Percentiles rank a stretch among this genome's conserved stretches.
Conservation (phyloP, 805 yeast species). For the Jamesozyma piceae region DNA sequence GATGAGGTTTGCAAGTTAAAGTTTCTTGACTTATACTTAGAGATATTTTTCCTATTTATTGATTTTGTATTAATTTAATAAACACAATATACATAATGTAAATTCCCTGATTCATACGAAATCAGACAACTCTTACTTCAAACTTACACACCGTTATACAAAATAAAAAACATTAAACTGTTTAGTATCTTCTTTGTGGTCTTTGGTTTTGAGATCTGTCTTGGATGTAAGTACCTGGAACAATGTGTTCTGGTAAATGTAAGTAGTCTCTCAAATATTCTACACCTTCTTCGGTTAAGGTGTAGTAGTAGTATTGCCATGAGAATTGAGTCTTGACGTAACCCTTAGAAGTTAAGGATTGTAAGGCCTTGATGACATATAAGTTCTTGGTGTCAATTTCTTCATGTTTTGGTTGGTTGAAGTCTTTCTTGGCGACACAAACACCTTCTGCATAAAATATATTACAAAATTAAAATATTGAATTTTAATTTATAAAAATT, state of each 20-base stretch:
- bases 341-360: constrained; percentile 97
- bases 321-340: constrained; percentile 99
- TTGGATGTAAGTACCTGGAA: constrained; percentile 96
- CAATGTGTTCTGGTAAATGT: constrained; percentile 96
- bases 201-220: constrained; percentile 74
- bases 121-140: not conserved
- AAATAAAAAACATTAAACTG: constrained; percentile 1
- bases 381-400: constrained; percentile 97
- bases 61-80: constrained; percentile 3
- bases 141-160: constrained; percentile 1
- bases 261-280: constrained; percentile 96
- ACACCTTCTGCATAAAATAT: constrained; percentile 73
- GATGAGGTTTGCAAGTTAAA: too few species aligned
- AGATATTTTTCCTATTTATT: constrained; percentile 4
- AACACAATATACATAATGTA: constrained; percentile 6
- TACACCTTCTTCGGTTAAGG: constrained; percentile 99
- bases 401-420: constrained; percentile 94
- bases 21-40: not conserved
- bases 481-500: not conserved
- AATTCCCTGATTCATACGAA: not conserved
- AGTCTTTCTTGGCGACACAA: constrained; percentile 98
- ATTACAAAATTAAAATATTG: not conserved
- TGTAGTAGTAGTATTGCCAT: constrained; percentile 99
- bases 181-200: constrained; percentile 44
- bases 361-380: constrained; percentile 97